Percentiles rank a stretch among this genome's conserved stretches.
phyloP scores from a whole-genome alignment of 805 yeast genomes.

The Suhomyces xylopsoci region DNA sequence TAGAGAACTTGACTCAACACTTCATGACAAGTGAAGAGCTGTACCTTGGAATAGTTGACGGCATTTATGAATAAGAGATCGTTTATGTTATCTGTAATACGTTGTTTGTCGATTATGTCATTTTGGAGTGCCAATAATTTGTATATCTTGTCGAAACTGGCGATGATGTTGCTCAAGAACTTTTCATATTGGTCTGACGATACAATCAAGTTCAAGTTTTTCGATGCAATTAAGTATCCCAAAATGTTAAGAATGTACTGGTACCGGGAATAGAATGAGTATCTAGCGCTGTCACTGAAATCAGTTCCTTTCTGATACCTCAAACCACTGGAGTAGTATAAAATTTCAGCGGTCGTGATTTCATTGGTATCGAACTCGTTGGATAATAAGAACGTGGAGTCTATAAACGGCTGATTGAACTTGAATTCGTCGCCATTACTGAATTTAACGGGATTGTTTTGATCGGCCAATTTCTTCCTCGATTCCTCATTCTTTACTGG shows the following conservation, averaged over 20 bases:
- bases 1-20: conserved; percentile 61
- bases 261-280: conserved; percentile 65
- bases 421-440: conserved; percentile 56
- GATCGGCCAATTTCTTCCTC: conserved; percentile 43
- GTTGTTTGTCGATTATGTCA: conserved; percentile 44
- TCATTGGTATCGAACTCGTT: conserved; percentile 61
- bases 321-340: conserved; percentile 45
- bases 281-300: conserved; percentile 59
- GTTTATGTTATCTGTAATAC: conserved; percentile 51
- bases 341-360: conserved; percentile 64
- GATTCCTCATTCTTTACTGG: conserved; percentile 46
- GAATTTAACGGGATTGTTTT: conserved; percentile 38
- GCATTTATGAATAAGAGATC: conserved; percentile 36
- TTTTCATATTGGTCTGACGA: conserved; percentile 4
- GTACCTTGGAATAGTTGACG: conserved; percentile 58
- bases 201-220: conserved; percentile 22
- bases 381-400: conserved; percentile 58
- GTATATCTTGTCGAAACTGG: conserved; percentile 59
- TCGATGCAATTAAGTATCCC: conserved; percentile 25
- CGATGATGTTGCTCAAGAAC: conserved; percentile 44
- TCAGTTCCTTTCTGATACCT: conserved; percentile 45
- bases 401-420: conserved; percentile 63
- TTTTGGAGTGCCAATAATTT: conserved; percentile 51
- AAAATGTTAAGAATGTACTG: conserved; percentile 71
- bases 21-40: conserved; percentile 67